A percentile compares a stretch with the other conserved stretches of the same genome.
Conservation (phyloP, 169 alveolate species). For the Hepatocystis sp. region DNA sequence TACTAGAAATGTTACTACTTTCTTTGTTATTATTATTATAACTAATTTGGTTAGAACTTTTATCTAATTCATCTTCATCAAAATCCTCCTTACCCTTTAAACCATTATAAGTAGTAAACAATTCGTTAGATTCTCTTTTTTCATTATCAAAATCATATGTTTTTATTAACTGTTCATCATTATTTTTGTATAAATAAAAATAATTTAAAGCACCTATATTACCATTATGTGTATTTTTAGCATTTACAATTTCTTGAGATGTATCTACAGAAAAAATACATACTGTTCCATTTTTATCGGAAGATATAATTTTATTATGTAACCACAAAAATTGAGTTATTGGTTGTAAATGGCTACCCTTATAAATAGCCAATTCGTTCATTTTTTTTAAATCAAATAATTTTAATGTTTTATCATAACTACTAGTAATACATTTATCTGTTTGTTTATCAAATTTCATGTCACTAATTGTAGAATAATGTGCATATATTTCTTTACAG, state of each 20-base stretch:
- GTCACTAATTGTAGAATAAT: slow-evolving; percentile 75
- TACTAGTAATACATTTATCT: slow-evolving; percentile 73
- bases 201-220: slow-evolving; percentile 69
- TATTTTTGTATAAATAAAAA: slow-evolving; percentile 40
- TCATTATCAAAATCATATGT: no score
- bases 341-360: slow-evolving; percentile 66
- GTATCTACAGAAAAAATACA: slow-evolving; percentile 60
- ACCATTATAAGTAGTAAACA: no score
- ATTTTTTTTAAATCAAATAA: slow-evolving; percentile 62
- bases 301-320: slow-evolving; percentile 65
- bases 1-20: no score
- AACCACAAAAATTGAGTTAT: slow-evolving; percentile 74
- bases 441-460: slow-evolving; percentile 74
- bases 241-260: slow-evolving; percentile 55
- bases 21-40: not conserved
- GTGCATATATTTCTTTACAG: slow-evolving; percentile 75
- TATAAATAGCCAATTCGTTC: slow-evolving; percentile 25
- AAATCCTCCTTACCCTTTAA: no score
- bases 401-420: slow-evolving; percentile 77
- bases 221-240: slow-evolving; percentile 52
- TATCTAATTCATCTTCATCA: not conserved
- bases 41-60: not conserved
- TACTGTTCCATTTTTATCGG: slow-evolving; percentile 62
- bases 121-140: no score
- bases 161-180: not conserved